Percentiles rank a stretch among this genome's conserved stretches.
phyloP scores from a whole-genome alignment of 495 filamentous ascomycete genomes.

The Hamigera avellanea region DNA sequence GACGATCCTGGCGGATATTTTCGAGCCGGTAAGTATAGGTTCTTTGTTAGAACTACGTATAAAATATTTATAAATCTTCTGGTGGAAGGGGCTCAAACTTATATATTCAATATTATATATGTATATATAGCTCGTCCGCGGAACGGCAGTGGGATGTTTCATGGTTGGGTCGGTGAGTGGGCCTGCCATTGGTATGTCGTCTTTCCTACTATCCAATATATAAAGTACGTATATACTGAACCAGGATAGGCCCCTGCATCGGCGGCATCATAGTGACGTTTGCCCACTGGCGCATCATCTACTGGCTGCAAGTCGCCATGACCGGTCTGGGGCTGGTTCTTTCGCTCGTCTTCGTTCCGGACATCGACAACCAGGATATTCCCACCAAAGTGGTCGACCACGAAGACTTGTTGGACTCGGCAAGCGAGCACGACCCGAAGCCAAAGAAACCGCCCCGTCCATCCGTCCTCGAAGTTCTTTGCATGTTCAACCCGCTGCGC shows the following conservation, averaged over 20 bases:
- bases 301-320: conserved; percentile 46
- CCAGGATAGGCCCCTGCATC: conserved; percentile 27
- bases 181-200: conserved; percentile 39
- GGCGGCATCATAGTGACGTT: conserved; percentile 46
- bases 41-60: neutral
- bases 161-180: conserved; percentile 43
- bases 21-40: conserved; percentile 24
- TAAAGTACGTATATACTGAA: neutral
- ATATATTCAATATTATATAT: conserved; percentile 3
- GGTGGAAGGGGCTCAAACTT: neutral
- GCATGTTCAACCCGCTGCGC: conserved; percentile 28
- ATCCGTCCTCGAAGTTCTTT: conserved; percentile 4
- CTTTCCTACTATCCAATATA: no score
- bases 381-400: neutral
- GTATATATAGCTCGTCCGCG: conserved; percentile 36
- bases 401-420: no score
- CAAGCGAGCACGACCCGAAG: no score
- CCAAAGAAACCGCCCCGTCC: neutral
- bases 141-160: conserved; percentile 44
- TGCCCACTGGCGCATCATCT: conserved; percentile 42
- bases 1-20: conserved; percentile 36
- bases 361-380: conserved; percentile 13
- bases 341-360: conserved; percentile 29
- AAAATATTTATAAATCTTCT: no score
- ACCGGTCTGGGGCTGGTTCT: conserved; percentile 27